A percentile compares a stretch with the other conserved stretches of the same genome.
These are phyloP conservation scores for Escallonia rubra DNA, from an alignment of 129 eudicot species.

Conservation along the genomic window DNA sequence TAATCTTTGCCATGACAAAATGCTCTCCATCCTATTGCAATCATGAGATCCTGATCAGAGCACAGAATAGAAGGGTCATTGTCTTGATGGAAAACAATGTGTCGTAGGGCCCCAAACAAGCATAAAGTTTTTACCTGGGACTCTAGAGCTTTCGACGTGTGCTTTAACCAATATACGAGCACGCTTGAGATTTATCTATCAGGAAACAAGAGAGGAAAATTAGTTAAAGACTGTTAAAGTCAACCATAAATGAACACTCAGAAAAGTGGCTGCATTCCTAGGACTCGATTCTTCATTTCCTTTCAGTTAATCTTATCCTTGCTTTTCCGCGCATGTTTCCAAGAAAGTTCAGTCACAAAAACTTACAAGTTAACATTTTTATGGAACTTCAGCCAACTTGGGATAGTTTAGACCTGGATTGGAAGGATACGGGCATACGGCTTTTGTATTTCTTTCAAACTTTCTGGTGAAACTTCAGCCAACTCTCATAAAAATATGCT, in stretches of 20 bases:
- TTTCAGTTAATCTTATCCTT: neutral
- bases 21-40: conserved; percentile 81
- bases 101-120: neutral
- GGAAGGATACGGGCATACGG: no score
- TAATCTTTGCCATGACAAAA: conserved; percentile 77
- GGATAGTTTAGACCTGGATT: no score
- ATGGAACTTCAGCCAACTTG: no score
- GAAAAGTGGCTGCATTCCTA: neutral
- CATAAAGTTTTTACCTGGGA: conserved; percentile 51
- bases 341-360: no score
- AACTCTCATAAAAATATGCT: no score
- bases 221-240: neutral
- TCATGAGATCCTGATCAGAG: conserved; percentile 54
- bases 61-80: neutral
- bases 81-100: conserved; percentile 2
- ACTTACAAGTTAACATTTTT: no score
- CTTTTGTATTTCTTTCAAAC: no score
- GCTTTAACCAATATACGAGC: conserved; percentile 83
- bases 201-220: neutral
- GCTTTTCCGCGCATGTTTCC: neutral
- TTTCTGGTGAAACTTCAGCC: no score
- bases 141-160: conserved; percentile 48
- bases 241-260: neutral
- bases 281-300: neutral
- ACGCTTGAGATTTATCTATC: conserved; percentile 94